Percentiles rank a stretch among this genome's conserved stretches.
phyloP scores from a whole-genome alignment of 805 yeast genomes.

The Hanseniaspora nectarophila region DNA sequence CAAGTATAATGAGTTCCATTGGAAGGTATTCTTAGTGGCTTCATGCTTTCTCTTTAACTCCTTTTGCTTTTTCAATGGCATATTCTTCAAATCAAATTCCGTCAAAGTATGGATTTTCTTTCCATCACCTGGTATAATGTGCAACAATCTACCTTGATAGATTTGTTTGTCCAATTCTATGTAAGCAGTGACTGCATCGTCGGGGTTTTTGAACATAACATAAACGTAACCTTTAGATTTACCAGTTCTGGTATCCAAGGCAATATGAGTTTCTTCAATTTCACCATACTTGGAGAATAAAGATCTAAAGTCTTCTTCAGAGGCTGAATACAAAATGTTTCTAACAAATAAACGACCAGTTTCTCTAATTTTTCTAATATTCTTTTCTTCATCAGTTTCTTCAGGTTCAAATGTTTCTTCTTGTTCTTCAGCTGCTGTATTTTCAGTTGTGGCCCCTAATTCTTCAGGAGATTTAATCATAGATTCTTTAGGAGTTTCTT shows the following conservation, averaged over 20 bases:
- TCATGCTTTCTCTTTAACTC: constrained; percentile 72
- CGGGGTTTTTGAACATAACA: constrained; percentile 53
- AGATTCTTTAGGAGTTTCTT: constrained; percentile 19
- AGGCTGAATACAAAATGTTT: constrained; percentile 67
- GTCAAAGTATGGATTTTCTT: constrained; percentile 75
- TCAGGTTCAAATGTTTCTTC: constrained; percentile 20
- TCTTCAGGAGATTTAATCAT: constrained; percentile 13
- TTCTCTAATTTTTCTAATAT: constrained; percentile 40
- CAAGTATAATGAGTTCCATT: constrained; percentile 91
- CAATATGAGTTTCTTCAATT: constrained; percentile 81
- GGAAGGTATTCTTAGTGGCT: constrained; percentile 76
- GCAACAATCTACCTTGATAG: constrained; percentile 87
- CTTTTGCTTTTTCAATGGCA: constrained; percentile 84
- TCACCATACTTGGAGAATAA: constrained; percentile 59
- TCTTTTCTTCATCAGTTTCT: constrained; percentile 36
- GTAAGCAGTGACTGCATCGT: constrained; percentile 68
- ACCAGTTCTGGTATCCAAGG: constrained; percentile 81
- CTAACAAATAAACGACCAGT: constrained; percentile 82
- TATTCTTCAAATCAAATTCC: constrained; percentile 79
- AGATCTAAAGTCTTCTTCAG: constrained; percentile 62
- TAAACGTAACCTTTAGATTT: constrained; percentile 89
- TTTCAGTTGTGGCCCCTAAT: not conserved
- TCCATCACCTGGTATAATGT: constrained; percentile 72
- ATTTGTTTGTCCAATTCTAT: constrained; percentile 67
- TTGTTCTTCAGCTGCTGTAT: constrained; percentile 15